phyloP scores from a whole-genome alignment of 805 yeast genomes.

The Lipomyces orientalis region DNA sequence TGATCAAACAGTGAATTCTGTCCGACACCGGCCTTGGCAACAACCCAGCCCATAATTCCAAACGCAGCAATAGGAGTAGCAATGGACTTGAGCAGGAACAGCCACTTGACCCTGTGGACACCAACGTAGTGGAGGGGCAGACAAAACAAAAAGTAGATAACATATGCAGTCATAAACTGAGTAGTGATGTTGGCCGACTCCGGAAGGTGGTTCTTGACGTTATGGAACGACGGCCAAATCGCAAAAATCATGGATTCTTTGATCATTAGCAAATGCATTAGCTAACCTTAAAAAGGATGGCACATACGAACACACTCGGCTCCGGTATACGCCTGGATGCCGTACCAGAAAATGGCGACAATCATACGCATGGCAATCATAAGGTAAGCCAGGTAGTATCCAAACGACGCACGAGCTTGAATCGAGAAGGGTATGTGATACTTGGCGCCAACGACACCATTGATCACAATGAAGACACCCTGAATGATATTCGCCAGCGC shows the following conservation, averaged over 20 bases:
- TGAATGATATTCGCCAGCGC: conserved; percentile 53
- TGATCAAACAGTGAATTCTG: conserved; percentile 14
- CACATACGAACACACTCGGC: conserved; percentile 80
- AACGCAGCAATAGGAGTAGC: conserved; percentile 84
- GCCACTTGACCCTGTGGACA: conserved; percentile 82
- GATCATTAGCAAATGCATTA: neutral
- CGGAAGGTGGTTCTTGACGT: conserved; percentile 50
- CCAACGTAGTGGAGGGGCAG: conserved; percentile 83
- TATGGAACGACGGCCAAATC: conserved; percentile 60
- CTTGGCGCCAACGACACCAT: conserved; percentile 57
- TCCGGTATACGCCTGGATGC: conserved; percentile 85
- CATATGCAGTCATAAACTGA: conserved; percentile 74
- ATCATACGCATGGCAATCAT: conserved; percentile 78
- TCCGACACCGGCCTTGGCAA: conserved; percentile 42
- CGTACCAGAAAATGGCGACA: conserved; percentile 87
- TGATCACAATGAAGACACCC: conserved; percentile 50
- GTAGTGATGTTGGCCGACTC: conserved; percentile 34
- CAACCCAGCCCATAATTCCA: conserved; percentile 80
- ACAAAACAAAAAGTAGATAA: conserved; percentile 80
- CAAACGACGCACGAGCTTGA: conserved; percentile 78
- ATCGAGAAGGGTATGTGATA: conserved; percentile 71
- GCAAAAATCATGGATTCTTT: conserved; percentile 67
- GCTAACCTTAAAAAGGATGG: conserved; percentile 50
- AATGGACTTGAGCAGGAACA: conserved; percentile 81
- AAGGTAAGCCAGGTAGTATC: conserved; percentile 85